phyloP scores from a whole-genome alignment of 176 grass and related monocot species.

The Juncus inflexus region DNA sequence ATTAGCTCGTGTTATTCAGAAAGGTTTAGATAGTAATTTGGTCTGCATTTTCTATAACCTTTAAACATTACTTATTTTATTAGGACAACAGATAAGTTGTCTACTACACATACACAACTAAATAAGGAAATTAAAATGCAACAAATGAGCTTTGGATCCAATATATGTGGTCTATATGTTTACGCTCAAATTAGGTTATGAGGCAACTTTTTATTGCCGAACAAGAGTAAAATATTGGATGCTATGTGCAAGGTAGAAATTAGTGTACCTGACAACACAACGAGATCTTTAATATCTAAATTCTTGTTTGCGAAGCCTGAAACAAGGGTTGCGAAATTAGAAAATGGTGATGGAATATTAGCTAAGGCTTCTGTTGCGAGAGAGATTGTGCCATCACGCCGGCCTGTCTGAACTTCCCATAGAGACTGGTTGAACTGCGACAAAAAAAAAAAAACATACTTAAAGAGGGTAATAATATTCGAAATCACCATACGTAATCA shows the following conservation, averaged over 20 bases:
- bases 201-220: constrained; percentile 1
- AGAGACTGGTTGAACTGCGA: constrained; percentile 32
- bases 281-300: constrained; percentile 44
- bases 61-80: too few species aligned
- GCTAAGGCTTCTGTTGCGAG: constrained; percentile 10
- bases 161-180: not conserved
- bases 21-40: too few species aligned
- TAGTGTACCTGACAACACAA: constrained; percentile 45
- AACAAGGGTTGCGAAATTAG: constrained; percentile 33
- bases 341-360: constrained; percentile 31
- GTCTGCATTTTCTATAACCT: too few species aligned
- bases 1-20: too few species aligned
- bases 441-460: not conserved
- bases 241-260: too few species aligned
- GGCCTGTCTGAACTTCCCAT: constrained; percentile 50
- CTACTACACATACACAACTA: too few species aligned
- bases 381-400: constrained; percentile 42
- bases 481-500: not conserved
- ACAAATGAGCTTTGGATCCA: not conserved
- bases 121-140: too few species aligned
- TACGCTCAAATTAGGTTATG: not conserved
- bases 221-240: not conserved
- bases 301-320: constrained; percentile 34
- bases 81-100: too few species aligned
- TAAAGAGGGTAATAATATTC: not conserved